Conservation (phyloP, 805 yeast genomes). For the Starmerella apis region DNA sequence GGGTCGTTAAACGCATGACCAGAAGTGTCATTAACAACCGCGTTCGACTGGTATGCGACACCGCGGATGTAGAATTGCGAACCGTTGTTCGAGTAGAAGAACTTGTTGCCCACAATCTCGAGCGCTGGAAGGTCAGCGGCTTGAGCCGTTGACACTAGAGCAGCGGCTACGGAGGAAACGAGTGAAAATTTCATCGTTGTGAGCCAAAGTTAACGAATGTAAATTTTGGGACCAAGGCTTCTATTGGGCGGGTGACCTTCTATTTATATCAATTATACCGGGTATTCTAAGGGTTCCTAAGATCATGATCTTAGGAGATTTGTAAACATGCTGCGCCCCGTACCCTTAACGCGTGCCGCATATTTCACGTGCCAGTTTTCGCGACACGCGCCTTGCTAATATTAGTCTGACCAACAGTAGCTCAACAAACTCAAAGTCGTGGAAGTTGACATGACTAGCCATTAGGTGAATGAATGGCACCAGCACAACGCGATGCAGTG, state of each 20-base stretch:
- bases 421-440: no score
- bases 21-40: conserved; percentile 35
- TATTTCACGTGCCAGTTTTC: conserved; percentile 2
- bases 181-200: conserved; percentile 26
- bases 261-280: not conserved
- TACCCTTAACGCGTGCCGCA: conserved; percentile 7
- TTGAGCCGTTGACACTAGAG: conserved; percentile 23
- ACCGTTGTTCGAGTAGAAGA: conserved; percentile 61
- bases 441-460: no score
- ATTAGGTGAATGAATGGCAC: no score
- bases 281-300: not conserved
- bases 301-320: conserved; percentile 3
- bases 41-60: conserved; percentile 70
- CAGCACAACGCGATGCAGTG: no score
- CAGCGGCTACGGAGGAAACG: conserved; percentile 17
- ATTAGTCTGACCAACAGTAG: not conserved
- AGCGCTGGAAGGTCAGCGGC: conserved; percentile 40
- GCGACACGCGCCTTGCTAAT: conserved; percentile 3
- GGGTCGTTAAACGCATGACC: conserved; percentile 59
- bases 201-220: conserved; percentile 1
- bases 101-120: conserved; percentile 61
- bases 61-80: conserved; percentile 82
- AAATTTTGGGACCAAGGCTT: not conserved
- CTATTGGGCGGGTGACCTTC: not conserved
- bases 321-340: conserved; percentile 19